Conservation (phyloP, 1,284 basidiomycete species). For the Cryptococcus neoformans region DNA sequence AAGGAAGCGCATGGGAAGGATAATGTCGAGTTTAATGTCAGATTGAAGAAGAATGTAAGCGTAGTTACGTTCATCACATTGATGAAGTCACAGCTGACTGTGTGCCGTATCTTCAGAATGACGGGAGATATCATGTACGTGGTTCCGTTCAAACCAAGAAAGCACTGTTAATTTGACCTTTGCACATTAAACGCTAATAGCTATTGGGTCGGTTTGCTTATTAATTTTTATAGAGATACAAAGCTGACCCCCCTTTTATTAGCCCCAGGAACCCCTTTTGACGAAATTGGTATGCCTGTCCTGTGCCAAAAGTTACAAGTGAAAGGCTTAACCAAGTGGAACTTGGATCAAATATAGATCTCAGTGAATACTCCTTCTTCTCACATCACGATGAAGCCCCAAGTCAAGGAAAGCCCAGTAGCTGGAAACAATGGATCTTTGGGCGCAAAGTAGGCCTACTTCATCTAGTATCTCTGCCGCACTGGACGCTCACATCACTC, state of each 20-base stretch:
- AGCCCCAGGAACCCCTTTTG: conserved; percentile 49
- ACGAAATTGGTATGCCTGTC: conserved; percentile 38
- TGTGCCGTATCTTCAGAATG: conserved; percentile 11
- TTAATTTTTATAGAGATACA: neutral
- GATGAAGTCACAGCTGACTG: conserved; percentile 1
- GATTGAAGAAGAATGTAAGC: conserved; percentile 36
- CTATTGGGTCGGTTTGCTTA: conserved; percentile 19
- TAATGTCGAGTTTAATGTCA: conserved; percentile 32
- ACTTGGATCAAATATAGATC: conserved; percentile 15
- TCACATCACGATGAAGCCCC: conserved; percentile 8
- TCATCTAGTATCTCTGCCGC: neutral
- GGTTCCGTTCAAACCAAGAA: neutral
- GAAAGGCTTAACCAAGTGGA: too few relatives aligned
- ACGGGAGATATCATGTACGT: conserved; percentile 34
- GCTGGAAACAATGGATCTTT: conserved; percentile 26
- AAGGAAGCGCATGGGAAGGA: conserved; percentile 17
- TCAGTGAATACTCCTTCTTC: conserved; percentile 31
- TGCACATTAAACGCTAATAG: conserved; percentile 4
- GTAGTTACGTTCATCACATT: neutral
- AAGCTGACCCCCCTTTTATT: conserved; percentile 5
- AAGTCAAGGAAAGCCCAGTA: neutral
- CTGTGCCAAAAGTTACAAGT: too few relatives aligned
- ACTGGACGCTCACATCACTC: neutral
- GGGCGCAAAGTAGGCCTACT: conserved; percentile 21
- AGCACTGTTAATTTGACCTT: too few relatives aligned